Evolutionary conservation across 2,329 filamentous ascomycete species (phyloP), one percentile per base, ranked within the genome.

Genomic region (Colletotrichum cordylinicola): DNA sequence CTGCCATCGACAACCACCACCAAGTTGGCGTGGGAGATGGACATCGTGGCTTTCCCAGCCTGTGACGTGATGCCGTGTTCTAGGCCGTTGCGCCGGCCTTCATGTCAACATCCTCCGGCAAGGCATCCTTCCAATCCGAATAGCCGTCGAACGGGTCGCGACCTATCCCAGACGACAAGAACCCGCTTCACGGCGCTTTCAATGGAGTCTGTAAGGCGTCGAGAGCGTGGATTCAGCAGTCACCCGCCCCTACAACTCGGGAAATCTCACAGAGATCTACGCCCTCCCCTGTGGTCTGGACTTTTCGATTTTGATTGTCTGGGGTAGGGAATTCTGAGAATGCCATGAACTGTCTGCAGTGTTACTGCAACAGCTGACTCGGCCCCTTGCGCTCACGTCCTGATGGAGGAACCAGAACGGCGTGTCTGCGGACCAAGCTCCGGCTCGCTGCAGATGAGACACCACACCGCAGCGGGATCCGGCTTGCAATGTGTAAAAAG

Each of bases 1-100:
- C 33, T 31, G 21, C 12, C 6, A 24, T 31, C 39, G 29, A n/a
- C 65, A 65, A 71, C 21, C 33, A 39, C 2, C 39, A 48, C 29
- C 31, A 37, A 48, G 15, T 37, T 27, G 27, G 55, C 27, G 24
- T 39, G 35, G 52, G 27, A 31, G 16, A 18, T 18, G 27, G 31
- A 18, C n/a, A 52, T 24, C 67, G 39, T 31, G 29, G n/a, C 37
- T 18, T n/a, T 16, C 16, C 4, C 10, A 31, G 18, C 52, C 24
- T 16, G 55, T 75, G 72, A 75, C 72, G 72, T 75, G 72, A 52
- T 67, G 61, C n/a, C 16, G 18, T 39, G 68, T 33, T 67, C 72
- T 24, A 75, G 68, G 24, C 62, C 35, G 18, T 39, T 61, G 9
- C 9, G 29, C 33, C 15, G 33, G n/a, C 8, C 21, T n/a, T 12